Base-by-base conservation (phyloP, 352 stramenopile genomes). In the Blastocystis sp. region DNA sequence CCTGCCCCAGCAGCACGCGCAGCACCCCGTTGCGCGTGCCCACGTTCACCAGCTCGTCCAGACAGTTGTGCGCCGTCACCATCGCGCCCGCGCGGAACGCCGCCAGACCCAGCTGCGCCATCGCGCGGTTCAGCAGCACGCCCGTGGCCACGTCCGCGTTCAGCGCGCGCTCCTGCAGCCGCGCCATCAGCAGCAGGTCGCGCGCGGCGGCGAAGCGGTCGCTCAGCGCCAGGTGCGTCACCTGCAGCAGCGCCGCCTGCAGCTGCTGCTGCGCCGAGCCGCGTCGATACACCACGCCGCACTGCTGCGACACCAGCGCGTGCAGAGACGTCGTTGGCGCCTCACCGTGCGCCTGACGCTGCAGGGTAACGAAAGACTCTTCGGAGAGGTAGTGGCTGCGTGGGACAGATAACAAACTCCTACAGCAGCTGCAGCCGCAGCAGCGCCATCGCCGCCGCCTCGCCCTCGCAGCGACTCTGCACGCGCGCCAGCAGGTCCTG, bases 131-230 rank as follows among this genome's bases (percentile, higher is more conserved):
- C 88, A 97, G 98, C 86, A 98, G 89, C 84, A 98, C 97, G 91
- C 98, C 95, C 71, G 91, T 98, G 34, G 93, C 90, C 65, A 97
- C 93, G 87, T 97, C 94, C 0, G 90, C 89, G 64, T 92, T 89
- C 54, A 90, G 92, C 89, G 97, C 97, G 51, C 92, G 96, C 86
- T 98, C 95, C 89, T 98, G 95, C 78, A 99, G 93, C 89, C 98
- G 94, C 40, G 92, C 97, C 94, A 99, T 98, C 49, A 99, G 90
- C 51, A 98, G 90, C 89, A 98, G 88, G 89, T 99, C 96, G 54
- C 96, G 92, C n/a, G 95, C 96, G 77, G 96, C 94, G 84, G 97
- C 90, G 91, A 98, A 99, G n/a, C 94, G 92, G 91, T 98, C 95
- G 89, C 98, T 95, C 56, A 98, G 89, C 27, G 95, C 94, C 88